A percentile compares a stretch with the other conserved stretches of the same genome.
These are phyloP conservation scores for Colletotrichum sansevieriae DNA, from an alignment of 2,329 filamentous ascomycete genomes.

Conservation along the genomic window DNA sequence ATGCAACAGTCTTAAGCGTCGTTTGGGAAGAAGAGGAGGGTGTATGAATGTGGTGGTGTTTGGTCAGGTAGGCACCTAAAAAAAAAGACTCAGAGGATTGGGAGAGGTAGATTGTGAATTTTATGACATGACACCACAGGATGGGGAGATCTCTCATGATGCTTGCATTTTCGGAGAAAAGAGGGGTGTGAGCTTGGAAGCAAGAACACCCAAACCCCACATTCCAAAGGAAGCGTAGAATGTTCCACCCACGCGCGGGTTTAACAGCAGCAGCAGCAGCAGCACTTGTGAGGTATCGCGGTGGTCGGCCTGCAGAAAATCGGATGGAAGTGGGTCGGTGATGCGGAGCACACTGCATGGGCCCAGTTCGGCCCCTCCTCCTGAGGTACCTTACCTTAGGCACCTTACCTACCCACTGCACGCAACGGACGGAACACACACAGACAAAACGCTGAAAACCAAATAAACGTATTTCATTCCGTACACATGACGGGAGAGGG, in stretches of 20 bases:
- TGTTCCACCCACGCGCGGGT: slow-evolving; percentile 24
- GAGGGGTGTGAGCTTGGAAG: slow-evolving; percentile 25
- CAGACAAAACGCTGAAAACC: slow-evolving; percentile 44
- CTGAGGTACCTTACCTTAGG: too few species aligned
- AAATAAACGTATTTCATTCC: slow-evolving; percentile 42
- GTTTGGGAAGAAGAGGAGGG: too few species aligned
- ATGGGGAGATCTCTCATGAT: slow-evolving; percentile 29
- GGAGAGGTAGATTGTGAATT: not conserved
- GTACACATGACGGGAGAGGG: slow-evolving; percentile 29
- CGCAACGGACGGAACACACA: slow-evolving; percentile 9
- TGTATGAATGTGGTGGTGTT: too few species aligned
- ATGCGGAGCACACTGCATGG: slow-evolving; percentile 29
- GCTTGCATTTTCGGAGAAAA: slow-evolving; percentile 25
- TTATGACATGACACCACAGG: slow-evolving; percentile 31
- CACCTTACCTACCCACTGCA: slow-evolving; percentile 5
- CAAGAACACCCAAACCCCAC: slow-evolving; percentile 13
- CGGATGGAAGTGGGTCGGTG: not conserved
- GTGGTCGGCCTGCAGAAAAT: slow-evolving; percentile 16
- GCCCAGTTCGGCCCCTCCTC: slow-evolving; percentile 5
- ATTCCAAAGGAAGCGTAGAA: slow-evolving; percentile 33
- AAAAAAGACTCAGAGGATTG: too few species aligned
- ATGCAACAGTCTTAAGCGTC: too few species aligned
- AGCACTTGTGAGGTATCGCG: not conserved
- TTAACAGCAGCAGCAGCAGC: not conserved
- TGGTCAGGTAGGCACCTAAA: too few species aligned